These are phyloP conservation scores for Boletus barrowsii DNA, from an alignment of 768 basidiomycete genomes.

Conservation along the genomic window DNA sequence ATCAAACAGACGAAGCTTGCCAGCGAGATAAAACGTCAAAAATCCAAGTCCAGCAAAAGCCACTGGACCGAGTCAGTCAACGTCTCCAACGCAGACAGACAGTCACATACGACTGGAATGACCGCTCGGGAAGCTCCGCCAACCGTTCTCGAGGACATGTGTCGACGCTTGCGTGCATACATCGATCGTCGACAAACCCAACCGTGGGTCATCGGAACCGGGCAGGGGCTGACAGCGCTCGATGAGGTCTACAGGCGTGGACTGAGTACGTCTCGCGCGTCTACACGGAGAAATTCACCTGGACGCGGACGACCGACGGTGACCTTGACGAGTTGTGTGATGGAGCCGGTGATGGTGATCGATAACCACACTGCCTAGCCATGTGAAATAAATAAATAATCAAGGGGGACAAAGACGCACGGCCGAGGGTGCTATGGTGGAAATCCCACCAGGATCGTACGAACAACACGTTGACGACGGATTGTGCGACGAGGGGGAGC, in stretches of 20 bases:
- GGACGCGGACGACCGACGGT: conserved; percentile 89
- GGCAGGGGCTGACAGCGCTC: conserved; percentile 57
- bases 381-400: no score
- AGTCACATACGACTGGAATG: conserved; percentile 73
- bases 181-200: conserved; percentile 63
- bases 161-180: conserved; percentile 75
- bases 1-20: conserved; percentile 90
- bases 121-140: conserved; percentile 88
- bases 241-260: conserved; percentile 20
- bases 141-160: conserved; percentile 69
- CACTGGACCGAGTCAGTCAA: conserved; percentile 40
- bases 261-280: neutral
- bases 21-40: conserved; percentile 82
- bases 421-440: conserved; percentile 56
- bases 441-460: conserved; percentile 85
- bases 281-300: conserved; percentile 38
- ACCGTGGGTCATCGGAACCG: conserved; percentile 64
- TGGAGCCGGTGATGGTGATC: conserved; percentile 67
- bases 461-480: conserved; percentile 64
- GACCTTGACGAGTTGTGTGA: conserved; percentile 82
- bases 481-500: conserved; percentile 66
- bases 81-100: neutral
- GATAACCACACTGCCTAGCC: conserved; percentile 55
- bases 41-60: conserved; percentile 93
- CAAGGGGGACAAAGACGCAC: conserved; percentile 10